Evolutionary conservation across 2,329 filamentous ascomycete genomes (phyloP), one percentile per base, ranked within the genome.

Genomic region (Blumeriella jaapii): DNA sequence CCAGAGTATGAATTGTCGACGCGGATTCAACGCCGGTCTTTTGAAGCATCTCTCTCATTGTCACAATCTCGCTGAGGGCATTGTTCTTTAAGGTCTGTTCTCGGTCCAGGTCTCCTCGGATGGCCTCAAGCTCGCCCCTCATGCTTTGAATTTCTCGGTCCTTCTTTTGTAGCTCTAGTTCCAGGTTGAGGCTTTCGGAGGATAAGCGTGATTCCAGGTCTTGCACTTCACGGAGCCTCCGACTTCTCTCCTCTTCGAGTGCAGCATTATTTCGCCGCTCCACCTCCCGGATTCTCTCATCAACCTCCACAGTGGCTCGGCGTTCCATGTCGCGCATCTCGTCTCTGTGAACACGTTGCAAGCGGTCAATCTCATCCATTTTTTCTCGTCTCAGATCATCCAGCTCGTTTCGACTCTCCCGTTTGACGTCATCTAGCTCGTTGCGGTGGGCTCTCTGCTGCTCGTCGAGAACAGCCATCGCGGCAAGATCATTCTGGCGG

Each of bases 261-360:
- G 83, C 74, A n/a, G 42, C 40, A 33, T 51, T 46, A 12, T 49
- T 46, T 32, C 44, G 46, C 16, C 49, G 45, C 34, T 59, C 55
- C 12, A 58, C 12, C 22, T 55, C 48, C 41, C 53, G 42, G 28
- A 54, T 20, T 42, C 44, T 39, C 24, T 54, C 44, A 19, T 57
- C 52, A 14, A 55, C 29, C 37, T 57, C 54, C 13, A 65, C 64
- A 24, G 76, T 69, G 42, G 81, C 65, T 29, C 70, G 71, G 34
- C 72, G 67, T 49, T 74, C 71, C 20, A 85, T 48, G 4, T 74
- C 69, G 5, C 76, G 71, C 11, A 89, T 52, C 33, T 82, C 78
- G 34, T 83, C 76, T 40, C 74, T 68, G 45, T 89, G 77, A 29
- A 70, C 65, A 37, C 68, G 72, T 10, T 68, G 61, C 24, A 79